Base-by-base conservation (phyloP, 257 asterid genomes). In the Ophiorrhiza pumila region DNA sequence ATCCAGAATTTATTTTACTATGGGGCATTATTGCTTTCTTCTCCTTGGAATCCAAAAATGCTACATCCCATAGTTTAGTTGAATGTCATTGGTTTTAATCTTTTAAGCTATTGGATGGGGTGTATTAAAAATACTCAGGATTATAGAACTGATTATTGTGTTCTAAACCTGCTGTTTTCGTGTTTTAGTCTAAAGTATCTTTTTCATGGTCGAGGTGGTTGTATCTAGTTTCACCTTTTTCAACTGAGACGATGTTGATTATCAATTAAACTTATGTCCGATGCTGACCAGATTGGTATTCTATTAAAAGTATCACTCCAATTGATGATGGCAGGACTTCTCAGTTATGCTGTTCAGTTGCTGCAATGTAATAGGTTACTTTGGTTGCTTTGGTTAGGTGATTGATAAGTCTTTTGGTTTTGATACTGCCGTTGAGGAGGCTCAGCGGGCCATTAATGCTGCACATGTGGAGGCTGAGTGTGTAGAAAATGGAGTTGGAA, bases 351-450 rank as follows among this genome's bases (percentile, higher is more conserved):
- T 41, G 32, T 52, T 64, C 41, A 39, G 23, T 45, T 37, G 29
- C 14, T 3, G 22, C 29, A 1, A 53, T 5, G 31, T 53, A 53
- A 53, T 53, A 53, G 47, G 69, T 64, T 39, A 13, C 39, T 25
- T 4, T 64, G 65, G 49, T 68, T 76, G 71, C 60, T 32, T 63
- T 65, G 42, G 56, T 53, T 68, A 93, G 98, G 96, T 91, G 72
- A 93, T 93, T 77, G 98, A 93, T 92, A 93, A 93, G 82, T 89
- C 97, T 64, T 93, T 91, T 81, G 98, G 98, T 53, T 93, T 93
- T 88, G 98, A 93, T 77, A 91, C 98, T 63, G 97, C 98, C 72
- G 98, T 91, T 15, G 98, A 90, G 82, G 98, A 93, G 85, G 97
- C 98, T 81, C 98, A 93, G 78, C 82, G 97, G 71, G 98, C 98